These are phyloP conservation scores for Microascus cirrosus DNA, from an alignment of 2,329 filamentous ascomycete genomes.

Conservation along the genomic window DNA sequence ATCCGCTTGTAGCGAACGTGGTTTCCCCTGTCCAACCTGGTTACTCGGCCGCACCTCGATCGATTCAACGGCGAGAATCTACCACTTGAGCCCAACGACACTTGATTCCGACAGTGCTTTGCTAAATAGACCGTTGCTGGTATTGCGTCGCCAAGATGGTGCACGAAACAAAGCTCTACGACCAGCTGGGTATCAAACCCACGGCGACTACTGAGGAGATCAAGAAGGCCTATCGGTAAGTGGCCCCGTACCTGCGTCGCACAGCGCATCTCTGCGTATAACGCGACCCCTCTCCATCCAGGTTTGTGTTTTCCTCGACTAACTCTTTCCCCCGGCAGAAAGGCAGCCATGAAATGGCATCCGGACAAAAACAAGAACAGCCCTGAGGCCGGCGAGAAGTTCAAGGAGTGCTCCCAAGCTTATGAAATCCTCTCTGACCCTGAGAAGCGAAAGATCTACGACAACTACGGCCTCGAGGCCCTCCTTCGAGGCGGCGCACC, in stretches of 20 bases:
- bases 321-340: conserved; percentile 37
- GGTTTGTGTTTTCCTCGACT: background rate
- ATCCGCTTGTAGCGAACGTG: too few species aligned
- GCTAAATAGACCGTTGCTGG: background rate
- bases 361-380: conserved; percentile 98
- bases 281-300: background rate
- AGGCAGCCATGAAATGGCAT: conserved; percentile 83
- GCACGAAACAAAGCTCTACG: conserved; percentile 91
- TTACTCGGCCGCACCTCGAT: background rate
- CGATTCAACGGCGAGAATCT: background rate
- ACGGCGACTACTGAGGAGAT: conserved; percentile 85
- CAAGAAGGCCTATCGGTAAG: conserved; percentile 87
- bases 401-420: conserved; percentile 95
- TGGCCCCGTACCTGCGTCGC: conserved; percentile 8
- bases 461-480: conserved; percentile 90
- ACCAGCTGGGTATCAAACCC: conserved; percentile 68
- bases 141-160: conserved; percentile 53
- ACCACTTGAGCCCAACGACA: background rate
- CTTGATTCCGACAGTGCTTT: background rate
- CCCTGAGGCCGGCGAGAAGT: conserved; percentile 75
- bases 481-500: conserved; percentile 70
- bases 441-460: conserved; percentile 92
- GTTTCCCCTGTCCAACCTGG: background rate
- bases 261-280: background rate
- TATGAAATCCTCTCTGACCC: conserved; percentile 97